Evolutionary conservation across 2,329 filamentous ascomycete genomes (phyloP).

Genomic region (Bipolaris victoriae): DNA sequence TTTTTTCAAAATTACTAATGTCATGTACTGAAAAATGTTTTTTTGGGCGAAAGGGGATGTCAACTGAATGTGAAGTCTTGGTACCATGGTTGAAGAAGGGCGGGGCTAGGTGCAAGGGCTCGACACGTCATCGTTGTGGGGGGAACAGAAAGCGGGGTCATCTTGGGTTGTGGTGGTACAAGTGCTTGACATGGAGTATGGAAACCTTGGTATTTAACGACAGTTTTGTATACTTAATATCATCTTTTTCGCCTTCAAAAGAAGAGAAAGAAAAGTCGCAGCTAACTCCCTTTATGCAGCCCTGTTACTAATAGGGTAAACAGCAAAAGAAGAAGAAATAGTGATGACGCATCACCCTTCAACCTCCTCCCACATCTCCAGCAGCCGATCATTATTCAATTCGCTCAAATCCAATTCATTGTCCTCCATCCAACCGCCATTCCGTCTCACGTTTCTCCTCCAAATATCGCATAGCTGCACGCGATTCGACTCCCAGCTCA

Average conservation of each 20-base stretch:
- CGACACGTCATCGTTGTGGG: slow-evolving; percentile 6
- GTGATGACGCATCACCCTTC: neutral
- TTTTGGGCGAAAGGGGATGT: neutral
- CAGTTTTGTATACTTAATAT: too few species aligned
- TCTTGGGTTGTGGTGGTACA: too few species aligned
- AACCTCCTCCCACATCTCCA: slow-evolving; percentile 17
- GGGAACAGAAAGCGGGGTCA: neutral
- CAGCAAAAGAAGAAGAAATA: neutral
- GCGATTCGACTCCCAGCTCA: slow-evolving; percentile 73
- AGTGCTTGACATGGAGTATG: too few species aligned
- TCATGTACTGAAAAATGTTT: too few species aligned
- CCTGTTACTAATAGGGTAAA: neutral
- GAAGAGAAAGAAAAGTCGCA: neutral
- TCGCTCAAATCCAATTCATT: too few species aligned
- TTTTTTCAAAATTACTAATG: slow-evolving; percentile 6
- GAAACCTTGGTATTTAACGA: too few species aligned
- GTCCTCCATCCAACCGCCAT: neutral
- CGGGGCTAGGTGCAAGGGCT: neutral
- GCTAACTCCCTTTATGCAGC: neutral
- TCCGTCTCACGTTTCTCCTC: neutral
- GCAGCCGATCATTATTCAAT: neutral
- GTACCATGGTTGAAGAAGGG: neutral
- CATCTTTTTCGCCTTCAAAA: too few species aligned
- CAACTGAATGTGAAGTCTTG: neutral
- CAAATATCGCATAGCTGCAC: slow-evolving; percentile 19